phyloP scores from a whole-genome alignment of 1,284 basidiomycete genomes.

The Melampsora larici-populina region DNA sequence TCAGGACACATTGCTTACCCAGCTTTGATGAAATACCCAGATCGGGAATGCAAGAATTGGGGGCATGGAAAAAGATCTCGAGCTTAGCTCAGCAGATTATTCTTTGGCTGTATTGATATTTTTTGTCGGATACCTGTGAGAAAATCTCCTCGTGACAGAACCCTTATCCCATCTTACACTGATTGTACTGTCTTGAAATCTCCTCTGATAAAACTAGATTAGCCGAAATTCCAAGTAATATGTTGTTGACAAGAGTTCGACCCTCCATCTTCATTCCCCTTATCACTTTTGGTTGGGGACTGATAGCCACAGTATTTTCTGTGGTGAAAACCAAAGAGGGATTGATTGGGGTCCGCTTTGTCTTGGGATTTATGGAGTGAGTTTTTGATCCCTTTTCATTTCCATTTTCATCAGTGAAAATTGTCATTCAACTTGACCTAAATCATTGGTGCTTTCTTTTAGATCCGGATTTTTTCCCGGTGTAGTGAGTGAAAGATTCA shows the following conservation, averaged over 20 bases:
- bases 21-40: background rate
- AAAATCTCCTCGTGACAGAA: background rate
- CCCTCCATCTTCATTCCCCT: constrained; percentile 31
- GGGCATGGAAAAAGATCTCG: constrained; percentile 33
- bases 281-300: constrained; percentile 29
- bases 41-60: constrained; percentile 38
- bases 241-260: constrained; percentile 28
- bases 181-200: no score
- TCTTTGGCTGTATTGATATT: constrained; percentile 27
- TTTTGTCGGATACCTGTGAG: constrained; percentile 40
- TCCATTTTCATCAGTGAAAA: background rate
- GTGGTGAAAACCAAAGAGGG: constrained; percentile 20
- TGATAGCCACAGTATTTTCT: constrained; percentile 18
- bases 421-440: background rate
- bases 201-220: constrained; percentile 1
- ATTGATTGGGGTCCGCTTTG: constrained; percentile 16
- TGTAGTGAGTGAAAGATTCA: constrained; percentile 24
- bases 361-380: constrained; percentile 30
- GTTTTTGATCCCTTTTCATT: background rate
- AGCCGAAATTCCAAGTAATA: constrained; percentile 37
- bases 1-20: background rate
- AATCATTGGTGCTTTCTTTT: background rate
- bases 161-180: background rate
- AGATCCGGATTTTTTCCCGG: constrained; percentile 42
- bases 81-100: constrained; percentile 21